Conservation (phyloP, 2,329 filamentous ascomycete species). For the Clarireedia monteithiana region DNA sequence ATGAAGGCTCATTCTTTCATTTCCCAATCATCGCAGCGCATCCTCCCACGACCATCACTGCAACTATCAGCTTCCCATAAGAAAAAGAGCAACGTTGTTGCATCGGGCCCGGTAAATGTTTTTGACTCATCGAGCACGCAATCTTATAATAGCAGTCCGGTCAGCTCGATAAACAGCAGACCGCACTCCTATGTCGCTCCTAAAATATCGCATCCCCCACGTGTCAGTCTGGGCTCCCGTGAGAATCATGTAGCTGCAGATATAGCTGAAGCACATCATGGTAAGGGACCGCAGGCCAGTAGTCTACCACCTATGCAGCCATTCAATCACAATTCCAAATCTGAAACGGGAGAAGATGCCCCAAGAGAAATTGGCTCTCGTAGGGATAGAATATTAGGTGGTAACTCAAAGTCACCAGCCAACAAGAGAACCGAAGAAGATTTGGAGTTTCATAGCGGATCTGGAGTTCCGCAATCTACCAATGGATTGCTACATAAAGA, state of each 20-base stretch:
- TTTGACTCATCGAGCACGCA: not conserved
- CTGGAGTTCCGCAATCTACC: not conserved
- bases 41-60: not conserved
- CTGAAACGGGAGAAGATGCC: no score
- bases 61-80: not conserved
- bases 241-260: no score
- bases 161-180: not conserved
- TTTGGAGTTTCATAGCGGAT: not conserved
- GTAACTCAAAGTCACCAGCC: not conserved
- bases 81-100: not conserved
- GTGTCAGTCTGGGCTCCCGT: no score
- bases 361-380: not conserved
- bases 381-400: not conserved
- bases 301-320: no score
- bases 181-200: not conserved
- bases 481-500: not conserved
- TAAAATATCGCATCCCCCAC: not conserved
- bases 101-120: not conserved
- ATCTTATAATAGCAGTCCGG: not conserved
- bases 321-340: no score
- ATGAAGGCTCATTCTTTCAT: not conserved
- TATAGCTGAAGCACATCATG: no score
- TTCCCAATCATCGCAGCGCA: not conserved
- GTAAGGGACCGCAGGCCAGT: no score
- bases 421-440: not conserved